Evolutionary conservation across 139 green algal species (phyloP).

Genomic region (Parachlorella kessleri): DNA sequence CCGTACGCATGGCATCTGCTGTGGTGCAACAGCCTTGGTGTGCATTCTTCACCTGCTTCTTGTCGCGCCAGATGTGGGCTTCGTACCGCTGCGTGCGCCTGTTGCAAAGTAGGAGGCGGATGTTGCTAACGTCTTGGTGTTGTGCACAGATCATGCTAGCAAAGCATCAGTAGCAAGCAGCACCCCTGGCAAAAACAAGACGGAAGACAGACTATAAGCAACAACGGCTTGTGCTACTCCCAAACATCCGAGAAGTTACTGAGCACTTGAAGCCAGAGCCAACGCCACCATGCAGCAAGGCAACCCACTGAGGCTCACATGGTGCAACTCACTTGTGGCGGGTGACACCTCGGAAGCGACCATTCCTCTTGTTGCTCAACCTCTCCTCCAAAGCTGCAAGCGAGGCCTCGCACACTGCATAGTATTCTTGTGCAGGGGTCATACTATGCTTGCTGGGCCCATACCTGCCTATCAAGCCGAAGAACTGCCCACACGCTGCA

Average conservation of each 20-base stretch:
- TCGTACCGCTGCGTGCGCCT: conserved; percentile 31
- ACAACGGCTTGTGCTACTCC: background rate
- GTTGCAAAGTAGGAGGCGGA: background rate
- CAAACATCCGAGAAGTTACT: background rate
- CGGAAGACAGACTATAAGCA: too few species aligned
- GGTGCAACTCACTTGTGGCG: conserved; percentile 21
- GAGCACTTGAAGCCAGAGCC: background rate
- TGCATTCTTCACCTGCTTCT: conserved; percentile 19
- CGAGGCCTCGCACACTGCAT: too few species aligned
- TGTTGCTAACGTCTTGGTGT: too few species aligned
- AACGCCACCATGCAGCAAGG: background rate
- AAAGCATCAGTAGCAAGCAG: too few species aligned
- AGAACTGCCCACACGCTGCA: too few species aligned
- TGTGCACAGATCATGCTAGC: background rate
- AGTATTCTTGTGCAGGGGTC: too few species aligned
- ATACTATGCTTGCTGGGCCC: too few species aligned
- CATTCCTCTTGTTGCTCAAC: background rate
- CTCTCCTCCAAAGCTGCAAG: too few species aligned
- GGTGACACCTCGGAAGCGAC: conserved; percentile 24
- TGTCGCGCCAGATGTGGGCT: conserved; percentile 32
- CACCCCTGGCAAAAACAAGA: too few species aligned
- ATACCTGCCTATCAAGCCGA: too few species aligned
- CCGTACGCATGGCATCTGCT: too few species aligned
- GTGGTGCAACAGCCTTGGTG: background rate
- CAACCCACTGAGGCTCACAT: background rate